Evolutionary conservation across 192 early-diverging fungal genomes (phyloP).

Genomic region (Dissophora ornata): DNA sequence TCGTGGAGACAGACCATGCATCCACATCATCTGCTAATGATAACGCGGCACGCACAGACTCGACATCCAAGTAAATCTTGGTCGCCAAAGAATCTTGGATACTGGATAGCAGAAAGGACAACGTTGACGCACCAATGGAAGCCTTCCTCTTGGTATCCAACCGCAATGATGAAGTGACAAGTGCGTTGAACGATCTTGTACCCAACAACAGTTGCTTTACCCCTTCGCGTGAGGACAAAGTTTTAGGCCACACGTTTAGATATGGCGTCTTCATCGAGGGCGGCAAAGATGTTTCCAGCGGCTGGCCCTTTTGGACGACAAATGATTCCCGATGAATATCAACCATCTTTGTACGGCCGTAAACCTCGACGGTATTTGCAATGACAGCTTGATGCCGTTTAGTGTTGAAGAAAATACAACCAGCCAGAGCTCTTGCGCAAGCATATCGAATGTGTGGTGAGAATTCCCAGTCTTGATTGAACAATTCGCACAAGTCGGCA

Average conservation of each 20-base stretch:
- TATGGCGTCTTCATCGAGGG: conserved; percentile 7
- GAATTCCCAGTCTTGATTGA: conserved; percentile 32
- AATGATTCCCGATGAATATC: conserved; percentile 29
- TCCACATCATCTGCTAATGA: conserved; percentile 15
- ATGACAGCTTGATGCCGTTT: conserved; percentile 30
- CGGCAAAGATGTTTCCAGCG: conserved; percentile 14
- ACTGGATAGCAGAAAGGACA: conserved; percentile 3
- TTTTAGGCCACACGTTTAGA: conserved; percentile 16
- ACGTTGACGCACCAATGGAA: conserved; percentile 30
- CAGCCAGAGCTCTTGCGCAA: conserved; percentile 20
- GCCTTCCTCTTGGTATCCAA: conserved; percentile 17
- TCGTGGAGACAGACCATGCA: conserved; percentile 14
- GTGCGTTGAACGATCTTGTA: conserved; percentile 26
- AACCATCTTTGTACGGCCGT: conserved; percentile 16
- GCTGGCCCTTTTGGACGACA: conserved; percentile 9
- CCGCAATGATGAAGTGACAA: conserved; percentile 30
- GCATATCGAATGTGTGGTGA: conserved; percentile 23
- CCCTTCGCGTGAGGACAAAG: conserved; percentile 1
- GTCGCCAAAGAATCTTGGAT: conserved; percentile 17
- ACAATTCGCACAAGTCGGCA: conserved; percentile 26
- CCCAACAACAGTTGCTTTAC: conserved; percentile 34
- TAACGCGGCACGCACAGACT: conserved; percentile 8
- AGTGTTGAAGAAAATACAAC: conserved; percentile 25
- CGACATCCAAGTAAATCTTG: conserved; percentile 20
- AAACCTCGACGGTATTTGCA: conserved; percentile 28